phyloP scores from a whole-genome alignment of 2,329 filamentous ascomycete species.

The Macroventuria anomochaeta region DNA sequence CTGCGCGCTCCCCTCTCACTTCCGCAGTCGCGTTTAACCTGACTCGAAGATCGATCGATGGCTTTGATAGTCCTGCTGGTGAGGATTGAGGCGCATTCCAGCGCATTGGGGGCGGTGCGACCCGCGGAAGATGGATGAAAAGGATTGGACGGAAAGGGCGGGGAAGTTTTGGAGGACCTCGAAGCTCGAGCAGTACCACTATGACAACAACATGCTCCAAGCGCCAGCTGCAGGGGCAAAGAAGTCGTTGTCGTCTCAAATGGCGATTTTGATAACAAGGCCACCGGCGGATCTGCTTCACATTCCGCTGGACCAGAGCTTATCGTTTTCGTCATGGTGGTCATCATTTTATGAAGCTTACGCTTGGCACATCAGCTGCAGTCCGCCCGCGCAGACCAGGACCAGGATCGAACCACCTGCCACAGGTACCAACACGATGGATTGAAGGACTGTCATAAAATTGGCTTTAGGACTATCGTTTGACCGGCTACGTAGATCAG shows the following conservation, averaged over 20 bases:
- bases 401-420: constrained; percentile 22
- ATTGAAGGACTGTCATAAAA: constrained; percentile 34
- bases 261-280: constrained; percentile 1
- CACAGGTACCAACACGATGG: constrained; percentile 32
- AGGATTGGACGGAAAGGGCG: constrained; percentile 31
- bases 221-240: constrained; percentile 15
- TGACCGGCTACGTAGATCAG: constrained; percentile 29
- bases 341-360: constrained; percentile 10
- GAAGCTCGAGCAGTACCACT: constrained; percentile 13
- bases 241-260: neutral
- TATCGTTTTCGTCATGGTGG: constrained; percentile 18
- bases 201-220: constrained; percentile 14
- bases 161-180: constrained; percentile 24
- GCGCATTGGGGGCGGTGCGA: constrained; percentile 40
- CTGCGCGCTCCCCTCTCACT: constrained; percentile 12
- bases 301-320: constrained; percentile 20
- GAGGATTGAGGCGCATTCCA: constrained; percentile 11
- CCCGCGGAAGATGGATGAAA: constrained; percentile 23
- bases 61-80: constrained; percentile 1
- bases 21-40: constrained; percentile 8
- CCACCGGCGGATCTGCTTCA: constrained; percentile 33
- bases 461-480: constrained; percentile 29
- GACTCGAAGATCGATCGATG: constrained; percentile 16
- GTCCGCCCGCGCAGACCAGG: constrained; percentile 20
- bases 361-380: constrained; percentile 20